These are phyloP conservation scores for Trichocomaceae sp. DNA, from an alignment of 2,329 filamentous ascomycete genomes.

Conservation along the genomic window DNA sequence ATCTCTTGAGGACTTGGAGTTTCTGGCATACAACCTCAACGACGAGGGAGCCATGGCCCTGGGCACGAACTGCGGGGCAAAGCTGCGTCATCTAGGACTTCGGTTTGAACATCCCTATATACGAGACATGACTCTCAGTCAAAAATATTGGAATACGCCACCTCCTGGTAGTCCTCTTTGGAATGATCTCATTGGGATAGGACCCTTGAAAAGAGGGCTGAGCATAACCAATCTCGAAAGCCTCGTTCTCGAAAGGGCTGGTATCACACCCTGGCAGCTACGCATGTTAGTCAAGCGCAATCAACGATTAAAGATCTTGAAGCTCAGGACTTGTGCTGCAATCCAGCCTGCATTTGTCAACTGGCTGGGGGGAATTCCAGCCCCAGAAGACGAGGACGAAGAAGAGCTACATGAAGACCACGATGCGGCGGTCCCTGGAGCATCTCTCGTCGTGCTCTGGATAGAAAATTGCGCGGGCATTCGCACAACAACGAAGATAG, in stretches of 20 bases:
- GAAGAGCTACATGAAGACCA: slow-evolving; percentile 1
- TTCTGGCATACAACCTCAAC: slow-evolving; percentile 28
- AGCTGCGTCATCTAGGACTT: slow-evolving; percentile 27
- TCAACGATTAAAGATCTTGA: slow-evolving; percentile 22
- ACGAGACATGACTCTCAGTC: slow-evolving; percentile 24
- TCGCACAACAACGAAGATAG: slow-evolving; percentile 13
- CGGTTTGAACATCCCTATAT: slow-evolving; percentile 31
- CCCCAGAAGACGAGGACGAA: slow-evolving; percentile 14
- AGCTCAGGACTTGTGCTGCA: slow-evolving; percentile 27
- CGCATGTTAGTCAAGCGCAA: slow-evolving; percentile 28
- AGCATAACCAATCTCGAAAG: slow-evolving; percentile 23
- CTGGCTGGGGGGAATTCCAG: slow-evolving; percentile 25
- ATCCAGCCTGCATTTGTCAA: slow-evolving; percentile 29
- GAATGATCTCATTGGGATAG: slow-evolving; percentile 28
- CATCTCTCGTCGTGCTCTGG: slow-evolving; percentile 21
- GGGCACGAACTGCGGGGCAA: slow-evolving; percentile 18
- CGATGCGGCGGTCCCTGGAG: slow-evolving; percentile 16
- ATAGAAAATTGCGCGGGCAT: slow-evolving; percentile 24
- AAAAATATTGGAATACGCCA: slow-evolving; percentile 24
- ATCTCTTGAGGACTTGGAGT: slow-evolving; percentile 25
- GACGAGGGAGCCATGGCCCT: slow-evolving; percentile 23
- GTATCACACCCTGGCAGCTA: slow-evolving; percentile 30
- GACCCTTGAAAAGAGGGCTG: slow-evolving; percentile 15
- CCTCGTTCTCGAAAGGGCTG: slow-evolving; percentile 27
- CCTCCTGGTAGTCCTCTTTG: slow-evolving; percentile 24